Base-by-base conservation (phyloP, 768 basidiomycete species). In the Tulasnella sp. region DNA sequence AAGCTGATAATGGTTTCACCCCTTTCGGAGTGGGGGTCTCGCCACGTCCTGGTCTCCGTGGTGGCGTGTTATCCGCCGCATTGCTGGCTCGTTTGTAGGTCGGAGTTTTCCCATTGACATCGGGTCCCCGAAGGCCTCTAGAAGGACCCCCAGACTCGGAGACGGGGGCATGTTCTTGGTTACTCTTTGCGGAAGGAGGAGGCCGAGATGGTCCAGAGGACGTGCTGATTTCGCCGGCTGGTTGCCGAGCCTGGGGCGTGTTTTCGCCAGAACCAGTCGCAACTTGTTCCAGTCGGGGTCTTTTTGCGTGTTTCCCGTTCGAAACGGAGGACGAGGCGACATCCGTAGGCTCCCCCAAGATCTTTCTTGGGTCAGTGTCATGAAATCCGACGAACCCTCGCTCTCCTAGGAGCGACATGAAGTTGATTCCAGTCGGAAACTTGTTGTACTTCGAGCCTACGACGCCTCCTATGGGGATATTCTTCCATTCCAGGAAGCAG, bases 401-500 rank as follows among this genome's bases (percentile, higher is more conserved):
- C 76, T 84, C 81, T 29, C 82, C 83, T 31, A 88, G 78, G 14
- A 86, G 78, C 69, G 80, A 81, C 31, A 85, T 85, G 80, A 91
- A 93, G 81, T 94, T 90, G 58, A 92, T 82, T 14, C 90, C 90
- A 0, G 86, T 85, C 0, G 92, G 90, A 78, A 91, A 94, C 36
- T 85, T 80, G 77, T 90, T 88, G 82, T 94, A 94, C 37, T 72
- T 72, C 12, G 42, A 31, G 7, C 39, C 36, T 17, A 31, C 40
- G 8, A 42, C 49, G 25, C 76, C 70, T n/a, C 40, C 71, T 15
- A 77, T 77, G n/a, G 75, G 45, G 12, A 68, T n/a, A 39, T 49
- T 58, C 68, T 87, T 87, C 95, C 96, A 97, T 72, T 89, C 86
- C 29, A 89, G 83, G 80, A 96, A 92, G 81, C 93, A 96, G 78